A percentile compares a stretch with the other conserved stretches of the same genome.
Conservation (phyloP, 441 rosid genomes). For the Adansonia rubrostipa region DNA sequence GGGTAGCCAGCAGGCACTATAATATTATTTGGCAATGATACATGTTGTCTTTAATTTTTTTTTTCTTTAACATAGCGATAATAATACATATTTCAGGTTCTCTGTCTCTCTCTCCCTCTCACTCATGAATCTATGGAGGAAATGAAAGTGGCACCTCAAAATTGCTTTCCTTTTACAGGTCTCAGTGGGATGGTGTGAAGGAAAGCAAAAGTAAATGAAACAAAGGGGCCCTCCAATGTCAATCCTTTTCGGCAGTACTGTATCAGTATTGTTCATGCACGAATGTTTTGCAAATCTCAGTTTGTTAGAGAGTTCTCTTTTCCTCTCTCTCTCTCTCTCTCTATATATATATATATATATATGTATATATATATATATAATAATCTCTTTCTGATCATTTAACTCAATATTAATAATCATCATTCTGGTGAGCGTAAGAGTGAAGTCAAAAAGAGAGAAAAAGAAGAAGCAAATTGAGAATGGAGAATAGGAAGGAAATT, state of each 20-base stretch:
- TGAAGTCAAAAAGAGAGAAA: neutral
- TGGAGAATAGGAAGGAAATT: conserved; percentile 41
- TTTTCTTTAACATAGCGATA: neutral
- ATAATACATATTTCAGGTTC: neutral
- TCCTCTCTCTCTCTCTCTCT: neutral
- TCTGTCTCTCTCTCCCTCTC: neutral
- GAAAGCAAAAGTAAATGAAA: conserved; percentile 37
- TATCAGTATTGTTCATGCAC: conserved; percentile 18
- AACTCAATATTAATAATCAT: neutral
- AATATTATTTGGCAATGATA: conserved; percentile 15
- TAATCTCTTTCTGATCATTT: conserved; percentile 5
- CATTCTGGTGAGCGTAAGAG: neutral
- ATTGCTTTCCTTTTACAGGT: conserved; percentile 27
- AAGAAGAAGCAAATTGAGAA: conserved; percentile 18
- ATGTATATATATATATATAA: neutral
- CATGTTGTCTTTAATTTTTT: neutral
- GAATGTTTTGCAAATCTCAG: neutral
- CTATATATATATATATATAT: conserved; percentile 5
- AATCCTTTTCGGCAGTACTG: conserved; percentile 19
- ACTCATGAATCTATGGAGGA: conserved; percentile 11
- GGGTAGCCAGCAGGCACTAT: neutral
- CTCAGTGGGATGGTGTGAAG: conserved; percentile 1
- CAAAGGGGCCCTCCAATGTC: conserved; percentile 29
- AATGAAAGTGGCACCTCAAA: conserved; percentile 24
- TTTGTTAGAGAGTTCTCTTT: neutral